Base-by-base conservation (phyloP, 2,329 filamentous ascomycete species). In the Ascosphaera apis region DNA sequence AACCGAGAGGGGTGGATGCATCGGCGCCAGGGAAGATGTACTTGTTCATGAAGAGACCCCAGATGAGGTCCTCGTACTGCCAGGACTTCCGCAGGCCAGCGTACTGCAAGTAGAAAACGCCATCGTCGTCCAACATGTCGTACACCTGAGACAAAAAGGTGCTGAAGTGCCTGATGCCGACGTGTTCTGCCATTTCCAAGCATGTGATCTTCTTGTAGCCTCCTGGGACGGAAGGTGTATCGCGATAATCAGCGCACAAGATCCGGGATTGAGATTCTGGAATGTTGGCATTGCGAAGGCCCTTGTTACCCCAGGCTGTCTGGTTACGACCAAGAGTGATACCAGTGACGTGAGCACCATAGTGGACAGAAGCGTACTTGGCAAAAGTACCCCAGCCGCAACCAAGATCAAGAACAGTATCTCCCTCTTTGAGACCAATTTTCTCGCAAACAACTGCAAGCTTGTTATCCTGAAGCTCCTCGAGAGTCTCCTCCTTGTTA, bases 11-110 rank as follows among this genome's bases (percentile, higher is more conserved):
- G 39, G 83, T 91, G 31, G 81, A 91, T 36, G 88, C 88, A 53
- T 95, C 88, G 36, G 88, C 88, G 53, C 88, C 88, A 23, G 84
- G 88, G 70, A 95, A 95, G 56, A 95, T 68, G 60, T 95, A 92
- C 65, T 92, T 93, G 75, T 95, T 95, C 83, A 95, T 91, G 69
- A 93, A 95, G 33, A 95, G 69, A 54, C 88, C 88, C 88, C 88
- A 95, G 56, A 86, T 79, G 36, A 93, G 69, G 61, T 95, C 86
- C 66, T 95, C 84, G 53, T 92, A 95, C 59, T 95, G 88, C 88
- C 88, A 95, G 43, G 69, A 65, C 65, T 91, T 91, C 48, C 88
- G 77, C 42, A 98, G 69, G 61, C 88, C 88, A 48, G 86, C 83
- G 48, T 91, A 83, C 59, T 95, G 88, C 41, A 95, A 67, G 69